phyloP scores from a whole-genome alignment of 495 filamentous ascomycete genomes.

The Penicillium desertorum region DNA sequence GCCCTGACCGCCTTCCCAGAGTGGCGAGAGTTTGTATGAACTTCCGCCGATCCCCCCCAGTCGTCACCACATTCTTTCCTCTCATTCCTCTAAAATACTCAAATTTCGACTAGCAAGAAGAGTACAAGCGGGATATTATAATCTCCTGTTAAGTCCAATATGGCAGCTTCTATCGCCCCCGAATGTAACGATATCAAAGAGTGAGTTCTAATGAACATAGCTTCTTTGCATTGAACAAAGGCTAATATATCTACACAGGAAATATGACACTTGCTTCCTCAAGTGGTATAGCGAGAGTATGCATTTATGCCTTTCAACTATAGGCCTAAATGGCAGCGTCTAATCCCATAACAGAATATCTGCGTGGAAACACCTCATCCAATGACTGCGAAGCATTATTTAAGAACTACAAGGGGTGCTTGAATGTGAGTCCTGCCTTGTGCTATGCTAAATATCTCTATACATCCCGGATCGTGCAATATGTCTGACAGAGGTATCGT shows the following conservation, averaged over 20 bases:
- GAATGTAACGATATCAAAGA: conserved; percentile 90
- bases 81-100: neutral
- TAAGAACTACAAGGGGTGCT: conserved; percentile 77
- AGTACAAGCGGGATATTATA: neutral
- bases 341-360: conserved; percentile 63
- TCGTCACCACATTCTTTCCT: conserved; percentile 2
- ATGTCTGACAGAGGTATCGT: conserved; percentile 11
- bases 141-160: conserved; percentile 18
- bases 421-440: conserved; percentile 59
- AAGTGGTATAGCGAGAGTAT: conserved; percentile 97
- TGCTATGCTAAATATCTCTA: neutral
- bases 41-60: neutral
- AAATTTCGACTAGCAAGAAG: neutral
- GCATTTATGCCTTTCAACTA: conserved; percentile 22
- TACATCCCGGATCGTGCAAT: neutral
- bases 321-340: neutral
- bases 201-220: conserved; percentile 46
- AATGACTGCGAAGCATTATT: conserved; percentile 87
- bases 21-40: conserved; percentile 13
- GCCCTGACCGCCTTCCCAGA: conserved; percentile 24
- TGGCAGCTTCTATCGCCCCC: conserved; percentile 60
- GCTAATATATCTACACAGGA: conserved; percentile 47
- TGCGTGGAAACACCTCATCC: conserved; percentile 71
- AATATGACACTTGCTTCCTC: conserved; percentile 89
- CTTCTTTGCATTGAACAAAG: conserved; percentile 5